Evolutionary conservation across 2,329 filamentous ascomycete genomes (phyloP).

Genomic region (Exophiala calicioides): DNA sequence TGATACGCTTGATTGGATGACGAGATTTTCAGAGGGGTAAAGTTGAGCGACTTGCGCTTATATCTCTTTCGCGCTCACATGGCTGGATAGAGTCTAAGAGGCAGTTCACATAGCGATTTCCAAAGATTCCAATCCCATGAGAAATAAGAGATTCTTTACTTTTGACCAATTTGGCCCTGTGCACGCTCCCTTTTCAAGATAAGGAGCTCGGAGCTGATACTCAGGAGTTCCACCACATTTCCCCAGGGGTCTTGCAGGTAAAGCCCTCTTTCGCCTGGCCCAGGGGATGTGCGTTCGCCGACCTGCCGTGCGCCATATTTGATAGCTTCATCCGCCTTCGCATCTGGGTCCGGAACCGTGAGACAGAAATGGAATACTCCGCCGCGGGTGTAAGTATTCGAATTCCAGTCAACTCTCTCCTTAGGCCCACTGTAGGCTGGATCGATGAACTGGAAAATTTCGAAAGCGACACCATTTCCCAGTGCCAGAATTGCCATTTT

Average conservation of each 20-base stretch:
- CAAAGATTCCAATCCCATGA: no score
- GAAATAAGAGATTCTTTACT: no score
- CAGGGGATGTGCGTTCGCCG: not conserved
- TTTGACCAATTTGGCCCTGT: no score
- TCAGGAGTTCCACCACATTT: slow-evolving; percentile 1
- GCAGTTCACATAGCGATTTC: no score
- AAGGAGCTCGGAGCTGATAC: not conserved
- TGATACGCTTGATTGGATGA: no score
- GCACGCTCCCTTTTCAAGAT: no score
- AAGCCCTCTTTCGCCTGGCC: not conserved
- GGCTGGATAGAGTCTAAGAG: no score
- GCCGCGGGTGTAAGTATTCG: not conserved
- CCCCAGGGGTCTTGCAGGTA: slow-evolving; percentile 2
- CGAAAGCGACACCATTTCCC: not conserved
- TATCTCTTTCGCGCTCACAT: no score
- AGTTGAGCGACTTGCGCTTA: no score
- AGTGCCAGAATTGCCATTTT: slow-evolving; percentile 1
- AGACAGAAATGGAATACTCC: slow-evolving; percentile 2
- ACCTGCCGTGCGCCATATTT: not conserved
- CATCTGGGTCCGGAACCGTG: slow-evolving; percentile 1
- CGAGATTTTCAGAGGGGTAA: no score
- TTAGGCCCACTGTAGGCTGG: not conserved
- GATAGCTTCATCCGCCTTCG: not conserved
- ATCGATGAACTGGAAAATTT: slow-evolving; percentile 3
- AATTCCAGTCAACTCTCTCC: not conserved